Evolutionary conservation across 2,329 filamentous ascomycete genomes (phyloP), one percentile per base, ranked within the genome.

Genomic region (Dissoconium aciculare): DNA sequence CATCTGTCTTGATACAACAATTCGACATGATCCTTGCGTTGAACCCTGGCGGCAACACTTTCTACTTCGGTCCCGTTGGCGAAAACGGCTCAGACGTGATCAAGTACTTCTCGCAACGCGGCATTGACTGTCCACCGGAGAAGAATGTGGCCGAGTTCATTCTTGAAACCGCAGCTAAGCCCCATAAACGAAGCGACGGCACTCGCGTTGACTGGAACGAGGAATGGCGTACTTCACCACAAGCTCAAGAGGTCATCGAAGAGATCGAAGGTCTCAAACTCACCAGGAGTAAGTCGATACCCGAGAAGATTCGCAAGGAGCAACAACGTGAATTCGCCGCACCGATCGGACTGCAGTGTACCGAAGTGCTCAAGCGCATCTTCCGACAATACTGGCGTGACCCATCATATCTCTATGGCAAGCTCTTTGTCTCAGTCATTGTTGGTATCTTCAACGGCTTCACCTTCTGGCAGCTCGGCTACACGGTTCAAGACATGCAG

Each of bases 361-460:
- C 59, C 3, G 65, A 74, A 47, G 63, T 85, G 12, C 80, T 74
- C 3, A 74, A 74, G 50, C 68, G 80, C 13, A 66, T 77, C 29
- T 83, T 83, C 53, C 59, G 60, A 3, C 71, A 81, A 42, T 75
- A 83, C 57, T 50, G 46, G 46, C 67, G 80, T 10, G 73, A 81
- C 38, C 74, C 78, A 0, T 74, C 71, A 1, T 87, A 85, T 52
- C 60, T 82, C 33, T 84, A 83, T 52, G 73, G 75, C 36, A 83
- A 82, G 49, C 58, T 87, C 15, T 84, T 83, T 53, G 67, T 74
- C 17, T 65, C 72, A 3, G 69, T 81, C 35, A 66, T 82, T 37
- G 63, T 79, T 26, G 78, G 75, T 11, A 71, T 83, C 51, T 81
- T 84, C 63, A 82, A 81, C 55, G 77, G 76, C 13, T 83, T 82